These are phyloP conservation scores for Talaromyces wortmannii DNA, from an alignment of 495 filamentous ascomycete genomes.

Conservation along the genomic window DNA sequence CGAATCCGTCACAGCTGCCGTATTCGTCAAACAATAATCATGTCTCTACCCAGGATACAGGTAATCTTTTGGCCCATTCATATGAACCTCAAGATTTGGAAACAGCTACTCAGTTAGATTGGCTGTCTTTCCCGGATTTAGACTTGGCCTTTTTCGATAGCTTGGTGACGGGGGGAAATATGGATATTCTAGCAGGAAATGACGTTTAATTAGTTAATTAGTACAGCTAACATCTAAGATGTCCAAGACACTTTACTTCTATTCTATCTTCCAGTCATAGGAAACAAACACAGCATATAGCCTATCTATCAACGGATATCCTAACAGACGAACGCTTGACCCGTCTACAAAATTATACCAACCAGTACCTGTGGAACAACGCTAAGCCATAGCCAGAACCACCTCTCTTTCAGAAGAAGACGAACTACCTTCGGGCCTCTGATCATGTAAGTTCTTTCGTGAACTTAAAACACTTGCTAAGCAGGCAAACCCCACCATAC, in stretches of 20 bases:
- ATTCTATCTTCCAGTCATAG: too few relatives aligned
- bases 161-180: conserved; percentile 1
- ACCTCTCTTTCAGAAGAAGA: background rate
- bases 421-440: background rate
- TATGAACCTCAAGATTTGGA: background rate
- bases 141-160: conserved; percentile 25
- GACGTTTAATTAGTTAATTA: background rate
- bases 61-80: background rate
- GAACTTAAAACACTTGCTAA: background rate
- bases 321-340: background rate
- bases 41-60: background rate
- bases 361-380: background rate
- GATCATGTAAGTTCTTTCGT: conserved; percentile 2
- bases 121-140: conserved; percentile 2
- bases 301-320: background rate
- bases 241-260: background rate
- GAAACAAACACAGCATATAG: too few relatives aligned
- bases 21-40: background rate
- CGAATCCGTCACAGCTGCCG: background rate
- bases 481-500: background rate
- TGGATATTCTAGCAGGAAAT: background rate
- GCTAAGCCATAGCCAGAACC: background rate
- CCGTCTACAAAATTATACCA: background rate
- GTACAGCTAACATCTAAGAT: background rate
- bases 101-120: background rate